Conservation (phyloP, 2,329 filamentous ascomycete genomes). For the Amesomyces nigricolor region DNA sequence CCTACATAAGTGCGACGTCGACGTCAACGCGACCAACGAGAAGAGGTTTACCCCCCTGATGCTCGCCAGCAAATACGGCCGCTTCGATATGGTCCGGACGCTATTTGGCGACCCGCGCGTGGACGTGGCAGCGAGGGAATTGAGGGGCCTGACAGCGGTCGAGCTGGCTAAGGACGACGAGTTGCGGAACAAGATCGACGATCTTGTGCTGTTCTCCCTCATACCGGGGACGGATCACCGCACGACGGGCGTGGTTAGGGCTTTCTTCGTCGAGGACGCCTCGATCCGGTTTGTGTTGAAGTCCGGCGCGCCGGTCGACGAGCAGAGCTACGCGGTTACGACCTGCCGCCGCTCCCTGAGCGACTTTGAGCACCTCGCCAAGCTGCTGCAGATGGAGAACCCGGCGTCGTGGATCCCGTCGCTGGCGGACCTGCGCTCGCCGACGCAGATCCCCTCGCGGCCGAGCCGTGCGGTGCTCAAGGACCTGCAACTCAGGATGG, state of each 20-base stretch:
- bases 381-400: slow-evolving; percentile 79
- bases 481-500: slow-evolving; percentile 79
- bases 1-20: slow-evolving; percentile 80
- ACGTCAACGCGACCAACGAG: slow-evolving; percentile 92
- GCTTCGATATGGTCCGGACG: slow-evolving; percentile 84
- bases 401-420: slow-evolving; percentile 92
- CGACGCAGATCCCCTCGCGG: slow-evolving; percentile 88
- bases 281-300: slow-evolving; percentile 91
- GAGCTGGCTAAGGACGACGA: slow-evolving; percentile 98
- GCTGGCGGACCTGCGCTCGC: slow-evolving; percentile 70
- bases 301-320: slow-evolving; percentile 78
- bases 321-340: slow-evolving; percentile 84
- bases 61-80: slow-evolving; percentile 97
- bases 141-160: slow-evolving; percentile 84
- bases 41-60: slow-evolving; percentile 93
- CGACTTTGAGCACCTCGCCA: slow-evolving; percentile 87
- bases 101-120: slow-evolving; percentile 85
- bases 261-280: slow-evolving; percentile 95
- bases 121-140: slow-evolving; percentile 76
- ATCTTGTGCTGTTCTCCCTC: slow-evolving; percentile 77
- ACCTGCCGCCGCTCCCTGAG: slow-evolving; percentile 81
- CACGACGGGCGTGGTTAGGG: slow-evolving; percentile 87
- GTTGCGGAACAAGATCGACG: slow-evolving; percentile 91
- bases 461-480: slow-evolving; percentile 82
- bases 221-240: slow-evolving; percentile 67